Percentiles rank a stretch among this genome's conserved stretches.
These are phyloP conservation scores for Trichosporon sp. DNA, from an alignment of 1,284 basidiomycete genomes.

Conservation along the genomic window DNA sequence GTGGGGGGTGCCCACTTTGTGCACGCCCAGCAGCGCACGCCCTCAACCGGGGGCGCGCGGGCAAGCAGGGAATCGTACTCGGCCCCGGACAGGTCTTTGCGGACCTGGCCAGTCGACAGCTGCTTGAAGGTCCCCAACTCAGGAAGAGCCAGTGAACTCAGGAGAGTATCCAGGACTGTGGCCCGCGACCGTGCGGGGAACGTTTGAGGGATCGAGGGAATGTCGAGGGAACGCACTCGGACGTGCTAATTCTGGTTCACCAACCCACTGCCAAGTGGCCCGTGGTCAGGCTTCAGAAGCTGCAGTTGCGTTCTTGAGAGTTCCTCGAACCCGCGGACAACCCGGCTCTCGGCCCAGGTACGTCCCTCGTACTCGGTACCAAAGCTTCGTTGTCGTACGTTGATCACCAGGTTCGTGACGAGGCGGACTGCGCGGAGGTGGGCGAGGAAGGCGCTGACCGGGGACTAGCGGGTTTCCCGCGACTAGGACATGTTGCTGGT, in stretches of 20 bases:
- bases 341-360: neutral
- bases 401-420: too few species aligned
- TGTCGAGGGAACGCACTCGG: neutral
- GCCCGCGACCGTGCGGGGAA: neutral
- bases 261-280: neutral
- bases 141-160: neutral
- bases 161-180: neutral
- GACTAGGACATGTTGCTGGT: too few species aligned
- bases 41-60: neutral
- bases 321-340: neutral
- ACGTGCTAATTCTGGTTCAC: neutral
- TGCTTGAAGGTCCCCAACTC: neutral
- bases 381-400: too few species aligned
- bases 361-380: too few species aligned
- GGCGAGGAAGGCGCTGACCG: too few species aligned
- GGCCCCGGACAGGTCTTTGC: neutral
- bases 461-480: too few species aligned
- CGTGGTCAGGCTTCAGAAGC: too few species aligned
- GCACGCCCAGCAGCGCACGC: too few species aligned
- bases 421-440: too few species aligned
- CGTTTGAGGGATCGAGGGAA: neutral
- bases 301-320: neutral
- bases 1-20: neutral
- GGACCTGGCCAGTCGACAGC: neutral
- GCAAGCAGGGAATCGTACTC: neutral